Base-by-base conservation (phyloP, 73 alveolate genomes). In the Tetrahymena thermophila region DNA sequence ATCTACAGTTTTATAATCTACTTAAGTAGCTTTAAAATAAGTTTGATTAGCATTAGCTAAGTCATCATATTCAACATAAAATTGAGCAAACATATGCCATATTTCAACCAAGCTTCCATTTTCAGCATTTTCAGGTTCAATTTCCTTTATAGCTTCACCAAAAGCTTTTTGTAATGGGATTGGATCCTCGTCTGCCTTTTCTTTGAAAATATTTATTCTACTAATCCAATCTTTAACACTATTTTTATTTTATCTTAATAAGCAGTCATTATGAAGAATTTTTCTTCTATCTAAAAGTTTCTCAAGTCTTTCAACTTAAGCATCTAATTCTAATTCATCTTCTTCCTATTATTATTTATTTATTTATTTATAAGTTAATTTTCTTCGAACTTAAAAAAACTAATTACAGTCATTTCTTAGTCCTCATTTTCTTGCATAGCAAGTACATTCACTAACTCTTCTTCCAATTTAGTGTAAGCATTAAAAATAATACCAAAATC, bases 401-500 rank as follows among this genome's bases (percentile, higher is more conserved):
- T 34, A 31, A 25, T 55, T 85, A 85, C 97, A 85, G 71, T 56
- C 57, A 95, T 95, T n/a, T 95, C 97, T 94, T 98, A 97, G 3
- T 96, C 97, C 31, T 96, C 95, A n/a, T 97, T 97, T 37, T 94
- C 94, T 84, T 94, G 40, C 84, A 83, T 57, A 25, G 94, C 98
- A 19, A 58, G 97, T 38, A 95, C 95, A 40, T 95, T 96, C 7
- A 98, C 93, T 43, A 98, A 44, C 35, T 96, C 94, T 97, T 99
- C 98, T 96, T 99, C 99, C 95, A 98, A 98, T 95, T 98, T 97
- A 95, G 98, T 96, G 94, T 99, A 99, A 34, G 99, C 98, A 95
- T 98, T 98, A 96, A 97, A 99, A n/a, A 99, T 97, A 40, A 98
- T 93, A 93, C 99, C 98, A 95, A 99, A 99, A 96, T 99, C 99